Evolutionary conservation across 2,329 filamentous ascomycete species (phyloP).

Genomic region (Aspergillus pseudoviridinutans): DNA sequence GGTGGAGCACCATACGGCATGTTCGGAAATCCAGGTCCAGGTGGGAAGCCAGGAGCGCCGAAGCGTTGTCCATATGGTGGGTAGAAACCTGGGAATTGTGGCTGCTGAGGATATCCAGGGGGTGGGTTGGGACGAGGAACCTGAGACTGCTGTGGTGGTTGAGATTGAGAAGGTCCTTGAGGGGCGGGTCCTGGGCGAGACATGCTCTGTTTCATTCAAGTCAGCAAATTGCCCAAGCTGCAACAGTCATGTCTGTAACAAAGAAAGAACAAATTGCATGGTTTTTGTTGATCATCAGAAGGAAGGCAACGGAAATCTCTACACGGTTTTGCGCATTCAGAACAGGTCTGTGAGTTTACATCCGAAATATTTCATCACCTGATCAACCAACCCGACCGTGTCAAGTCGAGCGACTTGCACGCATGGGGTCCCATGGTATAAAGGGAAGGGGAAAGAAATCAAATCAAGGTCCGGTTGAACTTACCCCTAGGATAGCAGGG

Average conservation of each 20-base stretch:
- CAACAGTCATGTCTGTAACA: neutral
- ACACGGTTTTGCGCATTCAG: conserved; percentile 90
- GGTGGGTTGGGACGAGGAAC: conserved; percentile 28
- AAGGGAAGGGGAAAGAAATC: conserved; percentile 4
- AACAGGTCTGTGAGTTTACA: conserved; percentile 77
- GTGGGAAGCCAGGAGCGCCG: conserved; percentile 49
- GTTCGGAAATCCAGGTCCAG: conserved; percentile 64
- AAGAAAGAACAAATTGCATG: conserved; percentile 7
- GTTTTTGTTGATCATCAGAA: conserved; percentile 64
- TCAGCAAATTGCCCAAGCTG: conserved; percentile 17
- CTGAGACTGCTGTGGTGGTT: conserved; percentile 47
- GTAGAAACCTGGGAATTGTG: conserved; percentile 43
- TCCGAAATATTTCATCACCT: conserved; percentile 88
- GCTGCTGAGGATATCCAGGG: conserved; percentile 40
- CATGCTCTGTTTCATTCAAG: conserved; percentile 35
- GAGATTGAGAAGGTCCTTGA: conserved; percentile 40
- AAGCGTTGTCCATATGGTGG: conserved; percentile 46
- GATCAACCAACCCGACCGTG: conserved; percentile 21
- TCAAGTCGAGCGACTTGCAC: conserved; percentile 2
- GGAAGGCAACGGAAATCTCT: conserved; percentile 99
- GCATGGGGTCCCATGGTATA: neutral
- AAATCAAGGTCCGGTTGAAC: conserved; percentile 42
- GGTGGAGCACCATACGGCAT: conserved; percentile 73
- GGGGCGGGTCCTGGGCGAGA: conserved; percentile 39
- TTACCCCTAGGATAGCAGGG: conserved; percentile 94